A percentile compares a stretch with the other conserved stretches of the same genome.
phyloP scores from a whole-genome alignment of 352 stramenopile species.

The Pythium vanterpoolii region DNA sequence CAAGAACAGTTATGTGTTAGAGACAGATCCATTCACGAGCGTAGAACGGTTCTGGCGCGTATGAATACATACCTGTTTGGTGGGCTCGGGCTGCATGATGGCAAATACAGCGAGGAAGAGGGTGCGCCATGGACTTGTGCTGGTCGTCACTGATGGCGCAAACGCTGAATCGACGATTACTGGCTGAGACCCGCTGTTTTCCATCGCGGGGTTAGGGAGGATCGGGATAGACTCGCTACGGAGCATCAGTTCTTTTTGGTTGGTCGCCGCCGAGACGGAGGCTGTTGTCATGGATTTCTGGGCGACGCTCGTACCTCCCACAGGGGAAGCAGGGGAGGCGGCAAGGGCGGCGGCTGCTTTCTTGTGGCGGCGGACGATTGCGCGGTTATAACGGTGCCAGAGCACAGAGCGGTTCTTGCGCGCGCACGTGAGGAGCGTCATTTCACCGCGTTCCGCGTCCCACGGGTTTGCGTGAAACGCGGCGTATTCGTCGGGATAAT shows the following conservation, averaged over 20 bases:
- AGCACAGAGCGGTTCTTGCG: slow-evolving; percentile 49
- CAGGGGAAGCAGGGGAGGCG: background rate
- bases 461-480: slow-evolving; percentile 8
- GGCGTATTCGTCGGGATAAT: slow-evolving; percentile 13
- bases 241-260: slow-evolving; percentile 5
- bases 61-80: slow-evolving; percentile 33
- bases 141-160: background rate
- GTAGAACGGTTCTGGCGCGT: background rate
- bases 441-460: slow-evolving; percentile 26
- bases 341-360: background rate
- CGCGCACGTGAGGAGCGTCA: slow-evolving; percentile 54
- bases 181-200: background rate
- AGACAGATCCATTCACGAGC: background rate
- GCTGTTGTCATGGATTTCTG: too few relatives aligned
- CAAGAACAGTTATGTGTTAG: background rate
- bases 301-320: too few relatives aligned
- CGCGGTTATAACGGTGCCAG: slow-evolving; percentile 42
- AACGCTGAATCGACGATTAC: background rate
- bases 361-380: slow-evolving; percentile 31
- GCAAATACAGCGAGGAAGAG: slow-evolving; percentile 58
- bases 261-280: background rate
- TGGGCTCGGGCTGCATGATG: slow-evolving; percentile 56
- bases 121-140: slow-evolving; percentile 36
- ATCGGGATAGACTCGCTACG: slow-evolving; percentile 10
- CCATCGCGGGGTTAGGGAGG: slow-evolving; percentile 1